Evolutionary conservation across 2,329 filamentous ascomycete genomes (phyloP).

Genomic region (Botrytis sinoallii): DNA sequence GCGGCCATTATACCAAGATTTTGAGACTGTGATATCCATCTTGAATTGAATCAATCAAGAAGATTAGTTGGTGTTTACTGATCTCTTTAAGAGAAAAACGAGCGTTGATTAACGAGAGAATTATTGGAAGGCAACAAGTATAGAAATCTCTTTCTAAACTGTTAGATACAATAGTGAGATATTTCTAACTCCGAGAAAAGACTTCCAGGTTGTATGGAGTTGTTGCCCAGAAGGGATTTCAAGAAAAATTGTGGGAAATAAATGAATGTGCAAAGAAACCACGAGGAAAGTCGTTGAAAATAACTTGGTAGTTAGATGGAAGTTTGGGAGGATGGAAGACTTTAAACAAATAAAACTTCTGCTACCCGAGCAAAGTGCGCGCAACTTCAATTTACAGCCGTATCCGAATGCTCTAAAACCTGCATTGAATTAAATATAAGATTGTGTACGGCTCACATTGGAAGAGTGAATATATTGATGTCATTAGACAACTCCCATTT

Average conservation of each 20-base stretch:
- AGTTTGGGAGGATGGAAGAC: background rate
- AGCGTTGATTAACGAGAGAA: background rate
- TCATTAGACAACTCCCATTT: fast-evolving
- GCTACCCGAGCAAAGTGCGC: background rate
- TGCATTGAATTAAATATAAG: background rate
- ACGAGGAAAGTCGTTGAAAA: background rate
- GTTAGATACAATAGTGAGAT: background rate
- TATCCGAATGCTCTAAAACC: fast-evolving
- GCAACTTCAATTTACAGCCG: background rate
- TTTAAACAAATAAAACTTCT: background rate
- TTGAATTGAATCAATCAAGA: background rate
- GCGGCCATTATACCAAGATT: background rate
- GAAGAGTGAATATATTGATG: background rate
- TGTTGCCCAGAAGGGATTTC: background rate
- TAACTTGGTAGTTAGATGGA: background rate
- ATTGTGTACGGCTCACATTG: background rate
- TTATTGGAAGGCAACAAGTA: background rate
- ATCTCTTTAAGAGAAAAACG: background rate
- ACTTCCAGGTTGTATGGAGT: background rate
- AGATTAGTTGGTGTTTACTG: background rate
- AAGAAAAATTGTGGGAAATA: background rate
- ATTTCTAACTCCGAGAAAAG: background rate
- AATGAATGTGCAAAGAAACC: background rate
- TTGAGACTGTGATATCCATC: background rate
- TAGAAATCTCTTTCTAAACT: background rate